phyloP scores from a whole-genome alignment of 1,284 basidiomycete species.

The Hymenochaete sp. region DNA sequence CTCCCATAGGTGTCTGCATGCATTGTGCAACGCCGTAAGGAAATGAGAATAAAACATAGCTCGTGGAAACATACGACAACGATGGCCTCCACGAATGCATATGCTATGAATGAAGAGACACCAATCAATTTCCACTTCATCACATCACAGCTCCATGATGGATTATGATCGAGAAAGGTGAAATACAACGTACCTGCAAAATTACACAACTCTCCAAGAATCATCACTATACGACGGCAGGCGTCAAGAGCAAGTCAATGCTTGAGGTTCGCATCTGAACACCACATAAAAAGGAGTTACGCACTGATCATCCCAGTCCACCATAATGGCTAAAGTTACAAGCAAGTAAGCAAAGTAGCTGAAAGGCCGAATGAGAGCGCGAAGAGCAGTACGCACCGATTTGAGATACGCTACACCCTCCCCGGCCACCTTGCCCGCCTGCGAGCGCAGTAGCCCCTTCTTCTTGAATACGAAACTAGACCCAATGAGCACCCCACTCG shows the following conservation, averaged over 20 bases:
- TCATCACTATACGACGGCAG: constrained; percentile 29
- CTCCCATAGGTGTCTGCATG: constrained; percentile 51
- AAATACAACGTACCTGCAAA: constrained; percentile 20
- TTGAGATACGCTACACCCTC: constrained; percentile 62
- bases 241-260: constrained; percentile 20
- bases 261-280: neutral
- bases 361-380: neutral
- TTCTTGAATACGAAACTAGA: constrained; percentile 57
- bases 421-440: constrained; percentile 42
- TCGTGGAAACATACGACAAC: constrained; percentile 32
- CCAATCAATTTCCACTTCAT: neutral
- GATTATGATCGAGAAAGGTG: neutral
- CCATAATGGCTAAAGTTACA: constrained; percentile 39
- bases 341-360: too few relatives aligned
- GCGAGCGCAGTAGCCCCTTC: constrained; percentile 34
- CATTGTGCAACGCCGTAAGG: constrained; percentile 16
- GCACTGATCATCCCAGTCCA: constrained; percentile 39
- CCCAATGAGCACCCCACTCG: constrained; percentile 55
- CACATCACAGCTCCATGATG: neutral
- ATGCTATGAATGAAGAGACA: constrained; percentile 21
- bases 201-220: constrained; percentile 31
- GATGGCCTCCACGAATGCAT: constrained; percentile 43
- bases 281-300: neutral
- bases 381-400: constrained; percentile 26
- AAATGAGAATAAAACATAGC: neutral